Base-by-base conservation (phyloP, 2,329 filamentous ascomycete species). In the Geosmithia morbida region DNA sequence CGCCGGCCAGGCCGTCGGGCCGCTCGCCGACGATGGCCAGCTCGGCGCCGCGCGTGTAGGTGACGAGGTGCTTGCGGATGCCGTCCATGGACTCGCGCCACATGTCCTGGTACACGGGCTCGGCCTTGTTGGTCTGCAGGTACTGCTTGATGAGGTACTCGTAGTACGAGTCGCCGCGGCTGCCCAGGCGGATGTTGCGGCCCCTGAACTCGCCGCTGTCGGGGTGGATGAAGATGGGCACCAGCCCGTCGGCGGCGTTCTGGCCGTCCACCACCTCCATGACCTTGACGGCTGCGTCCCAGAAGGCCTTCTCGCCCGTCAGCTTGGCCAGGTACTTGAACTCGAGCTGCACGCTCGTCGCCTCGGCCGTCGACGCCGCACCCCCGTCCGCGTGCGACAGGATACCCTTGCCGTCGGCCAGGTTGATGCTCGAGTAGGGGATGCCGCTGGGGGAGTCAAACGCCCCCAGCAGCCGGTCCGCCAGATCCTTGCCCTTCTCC, bases 61-160 rank as follows among this genome's bases (percentile, higher is more conserved):
- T 89, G 53, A 98, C 71, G 29, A 98, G 76, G 60, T 98, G 83
- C 65, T 94, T 94, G 57, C 90, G 87, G 48, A 97, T 81, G 45
- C 90, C 92, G 16, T 70, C 71, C 43, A 98, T 70, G 14, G 87
- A 75, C 60, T 98, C 85, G 40, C 90, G 75, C 89, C 94, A 98
- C 81, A 98, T 86, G 14, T 92, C 85, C 53, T 82, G 72, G 64
- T 98, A 98, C 16, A 97, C 67, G 0, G 80, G 72, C 61, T 98
- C 90, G 58, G 89, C 74, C 60, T 85, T 80, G 48, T 85, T 86
- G 13, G 92, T 98, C 64, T 98, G 92, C 18, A 96, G 73, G 61
- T 94, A 97, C 63, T 98, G 92, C 68, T 98, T 98, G 70, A 97
- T 94, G 46, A 98, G 78, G 62, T 98, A 98, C 66, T 98, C 87